Evolutionary conservation across 1,284 basidiomycete genomes (phyloP), one percentile per base, ranked within the genome.

Genomic region (Chiua sp.): DNA sequence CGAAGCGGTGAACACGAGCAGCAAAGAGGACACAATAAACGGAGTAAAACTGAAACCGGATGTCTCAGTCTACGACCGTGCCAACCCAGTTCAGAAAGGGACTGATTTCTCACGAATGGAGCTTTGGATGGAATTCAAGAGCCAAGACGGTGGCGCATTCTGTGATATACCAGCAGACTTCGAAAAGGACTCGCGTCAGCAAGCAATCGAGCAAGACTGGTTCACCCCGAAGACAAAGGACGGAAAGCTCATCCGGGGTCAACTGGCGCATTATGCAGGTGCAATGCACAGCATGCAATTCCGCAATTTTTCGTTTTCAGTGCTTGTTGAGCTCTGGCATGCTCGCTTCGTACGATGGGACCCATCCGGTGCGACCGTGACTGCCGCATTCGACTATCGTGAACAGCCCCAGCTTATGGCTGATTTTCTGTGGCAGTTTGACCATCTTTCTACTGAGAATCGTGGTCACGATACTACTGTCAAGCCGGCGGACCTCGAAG

Each of bases 271-370:
- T 11, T 28, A 13, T 56, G 63, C 65, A 4, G 44, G 55, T 22
- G 56, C 56, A 16, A 56, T 49, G 6, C 63, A 65, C 51, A 61
- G 55, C 53, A 3, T 30, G 7, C 63, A 65, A 33, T 63, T 62
- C 37, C 57, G 65, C 0, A 59, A 64, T 12, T 68, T 69, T 13
- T 49, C 58, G 2, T 65, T 69, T 47, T 65, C 61, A 2, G 22
- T 69, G 4, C 16, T 65, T 10, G 51, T 70, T 4, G 42, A 51
- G 26, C 56, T 46, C 3, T 28, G 63, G 15, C 32, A 53, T 6
- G 68, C 69, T 2, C 55, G 68, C 13, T 55, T 72, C 44, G 56
- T 73, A 18, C 64, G 65, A 46, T 72, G 69, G 67, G 71, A 73
- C 32, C 59, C 61, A 13, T 47, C 64, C 11, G 68, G 63, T 1